Evolutionary conservation across 2,329 filamentous ascomycete species (phyloP).

Genomic region (Ciborinia camelliae): DNA sequence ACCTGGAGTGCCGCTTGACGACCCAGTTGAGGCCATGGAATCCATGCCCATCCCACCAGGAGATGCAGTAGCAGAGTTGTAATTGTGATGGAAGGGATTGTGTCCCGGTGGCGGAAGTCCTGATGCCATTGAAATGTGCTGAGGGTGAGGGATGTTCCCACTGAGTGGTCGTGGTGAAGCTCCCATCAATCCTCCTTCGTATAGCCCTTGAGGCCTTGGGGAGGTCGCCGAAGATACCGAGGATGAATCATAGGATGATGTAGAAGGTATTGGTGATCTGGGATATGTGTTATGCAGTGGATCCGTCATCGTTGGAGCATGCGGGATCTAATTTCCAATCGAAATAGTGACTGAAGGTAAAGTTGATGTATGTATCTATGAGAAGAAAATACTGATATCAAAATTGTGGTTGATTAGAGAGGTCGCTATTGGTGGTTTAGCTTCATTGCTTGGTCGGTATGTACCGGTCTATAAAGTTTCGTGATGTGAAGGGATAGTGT

Average conservation of each 20-base stretch:
- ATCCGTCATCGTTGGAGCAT: slow-evolving; percentile 48
- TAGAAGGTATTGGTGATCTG: slow-evolving; percentile 60
- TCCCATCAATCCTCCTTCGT: slow-evolving; percentile 52
- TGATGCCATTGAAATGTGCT: slow-evolving; percentile 52
- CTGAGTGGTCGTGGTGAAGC: slow-evolving; percentile 49
- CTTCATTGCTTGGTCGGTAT: slow-evolving; percentile 13
- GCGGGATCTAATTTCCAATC: slow-evolving; percentile 25
- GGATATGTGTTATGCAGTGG: slow-evolving; percentile 55
- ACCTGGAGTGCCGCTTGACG: slow-evolving; percentile 54
- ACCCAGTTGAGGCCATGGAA: slow-evolving; percentile 57
- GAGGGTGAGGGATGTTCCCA: slow-evolving; percentile 44
- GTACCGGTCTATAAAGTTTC: slow-evolving; percentile 3
- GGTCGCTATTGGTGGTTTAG: slow-evolving; percentile 7
- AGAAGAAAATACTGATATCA: background rate
- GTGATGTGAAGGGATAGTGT: background rate
- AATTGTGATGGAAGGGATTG: slow-evolving; percentile 34
- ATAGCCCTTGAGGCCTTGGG: slow-evolving; percentile 52
- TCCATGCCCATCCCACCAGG: slow-evolving; percentile 50
- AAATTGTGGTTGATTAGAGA: background rate
- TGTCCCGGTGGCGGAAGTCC: slow-evolving; percentile 42
- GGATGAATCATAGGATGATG: slow-evolving; percentile 61
- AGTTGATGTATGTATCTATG: background rate
- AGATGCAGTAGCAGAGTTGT: slow-evolving; percentile 33
- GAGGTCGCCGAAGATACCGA: slow-evolving; percentile 61
- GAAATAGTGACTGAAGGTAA: background rate